phyloP scores from a whole-genome alignment of 305 asterid genomes.

The Ilex paraguariensis region DNA sequence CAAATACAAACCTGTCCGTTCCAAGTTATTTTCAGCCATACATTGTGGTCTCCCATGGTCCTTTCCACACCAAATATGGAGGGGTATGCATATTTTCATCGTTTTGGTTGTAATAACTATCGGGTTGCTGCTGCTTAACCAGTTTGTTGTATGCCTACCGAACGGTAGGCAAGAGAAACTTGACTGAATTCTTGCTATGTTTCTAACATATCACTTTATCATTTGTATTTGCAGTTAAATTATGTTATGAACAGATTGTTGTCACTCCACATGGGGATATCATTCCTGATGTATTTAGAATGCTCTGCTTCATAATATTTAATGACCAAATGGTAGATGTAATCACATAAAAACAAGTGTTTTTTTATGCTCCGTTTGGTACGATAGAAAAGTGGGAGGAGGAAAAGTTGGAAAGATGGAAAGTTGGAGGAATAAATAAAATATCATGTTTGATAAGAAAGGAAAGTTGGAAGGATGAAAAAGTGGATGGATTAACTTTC shows the following conservation, averaged over 20 bases:
- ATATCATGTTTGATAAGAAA: too few relatives aligned
- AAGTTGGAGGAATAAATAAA: too few relatives aligned
- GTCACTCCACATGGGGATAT: constrained; percentile 90
- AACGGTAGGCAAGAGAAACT: not conserved
- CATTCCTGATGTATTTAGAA: constrained; percentile 23
- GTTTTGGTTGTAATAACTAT: not conserved
- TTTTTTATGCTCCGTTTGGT: too few relatives aligned
- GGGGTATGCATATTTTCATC: constrained; percentile 50
- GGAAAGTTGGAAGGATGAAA: too few relatives aligned
- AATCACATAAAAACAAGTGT: too few relatives aligned
- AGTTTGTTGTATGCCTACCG: not conserved
- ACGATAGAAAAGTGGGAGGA: too few relatives aligned
- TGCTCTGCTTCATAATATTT: too few relatives aligned
- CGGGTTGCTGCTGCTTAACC: too few relatives aligned
- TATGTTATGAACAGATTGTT: constrained; percentile 68
- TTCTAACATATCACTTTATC: not conserved
- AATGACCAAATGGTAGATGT: too few relatives aligned
- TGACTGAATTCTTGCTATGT: not conserved
- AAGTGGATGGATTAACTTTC: too few relatives aligned
- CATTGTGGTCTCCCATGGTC: constrained; percentile 91
- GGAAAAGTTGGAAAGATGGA: too few relatives aligned
- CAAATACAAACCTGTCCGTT: constrained; percentile 67
- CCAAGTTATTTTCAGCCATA: constrained; percentile 92
- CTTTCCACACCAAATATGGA: constrained; percentile 57
- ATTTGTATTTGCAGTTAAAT: too few relatives aligned